Evolutionary conservation across 208 protist genomes (phyloP).

Genomic region (Leishmania lainsoni): DNA sequence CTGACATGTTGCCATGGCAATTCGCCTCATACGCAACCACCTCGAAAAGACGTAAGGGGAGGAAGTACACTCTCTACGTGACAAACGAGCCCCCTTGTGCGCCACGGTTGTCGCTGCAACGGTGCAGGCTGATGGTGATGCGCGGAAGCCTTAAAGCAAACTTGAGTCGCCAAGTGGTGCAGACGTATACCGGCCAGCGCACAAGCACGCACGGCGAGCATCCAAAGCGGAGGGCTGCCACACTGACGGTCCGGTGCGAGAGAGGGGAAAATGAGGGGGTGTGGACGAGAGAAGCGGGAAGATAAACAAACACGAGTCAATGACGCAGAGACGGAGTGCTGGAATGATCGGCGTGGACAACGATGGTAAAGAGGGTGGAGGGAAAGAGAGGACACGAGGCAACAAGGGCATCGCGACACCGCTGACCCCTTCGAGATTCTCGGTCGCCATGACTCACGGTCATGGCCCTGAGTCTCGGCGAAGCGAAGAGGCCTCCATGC

Average conservation of each 20-base stretch:
- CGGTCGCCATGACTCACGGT: not conserved
- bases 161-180: not conserved
- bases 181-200: not conserved
- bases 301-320: not conserved
- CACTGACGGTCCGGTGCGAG: not conserved
- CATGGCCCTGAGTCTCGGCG: not conserved
- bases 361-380: not conserved
- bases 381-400: not conserved
- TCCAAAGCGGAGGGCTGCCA: not conserved
- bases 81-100: not conserved
- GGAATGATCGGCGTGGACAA: not conserved
- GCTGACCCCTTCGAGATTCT: not conserved
- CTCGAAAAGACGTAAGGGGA: not conserved
- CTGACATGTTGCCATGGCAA: constrained; percentile 1
- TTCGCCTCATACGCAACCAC: not conserved
- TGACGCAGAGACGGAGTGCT: not conserved
- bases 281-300: not conserved
- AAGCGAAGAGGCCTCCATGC: not conserved
- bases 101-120: not conserved
- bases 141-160: not conserved
- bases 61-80: not conserved
- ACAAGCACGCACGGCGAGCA: no score
- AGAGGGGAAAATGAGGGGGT: not conserved
- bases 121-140: not conserved
- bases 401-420: not conserved